Conservation (phyloP, 169 alveolate genomes). For the Cryptosporidium tyzzeri region DNA sequence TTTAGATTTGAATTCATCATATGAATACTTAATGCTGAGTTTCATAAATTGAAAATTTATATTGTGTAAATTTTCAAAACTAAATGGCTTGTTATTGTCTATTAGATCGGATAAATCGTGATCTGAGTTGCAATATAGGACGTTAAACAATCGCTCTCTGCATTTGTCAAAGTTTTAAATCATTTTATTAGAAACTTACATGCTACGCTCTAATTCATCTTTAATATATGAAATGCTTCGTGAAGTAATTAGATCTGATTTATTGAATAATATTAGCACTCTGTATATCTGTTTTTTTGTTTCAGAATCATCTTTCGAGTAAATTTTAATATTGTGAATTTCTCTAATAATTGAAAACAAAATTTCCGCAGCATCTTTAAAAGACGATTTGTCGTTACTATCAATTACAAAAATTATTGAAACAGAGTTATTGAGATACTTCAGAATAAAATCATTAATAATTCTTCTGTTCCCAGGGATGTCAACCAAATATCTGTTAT, state of each 20-base stretch:
- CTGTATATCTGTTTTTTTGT: not conserved
- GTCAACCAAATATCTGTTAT: slow-evolving; percentile 31
- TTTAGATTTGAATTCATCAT: not conserved
- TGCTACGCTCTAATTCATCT: slow-evolving; percentile 61
- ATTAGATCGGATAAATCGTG: not conserved
- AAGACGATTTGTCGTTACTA: slow-evolving; percentile 69
- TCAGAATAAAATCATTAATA: slow-evolving; percentile 27
- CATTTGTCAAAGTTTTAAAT: not conserved
- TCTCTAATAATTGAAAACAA: slow-evolving; percentile 14
- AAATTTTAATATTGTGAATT: not conserved
- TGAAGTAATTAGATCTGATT: slow-evolving; percentile 54
- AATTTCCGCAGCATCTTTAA: slow-evolving; percentile 73
- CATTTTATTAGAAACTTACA: slow-evolving; percentile 47
- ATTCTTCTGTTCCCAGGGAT: slow-evolving; percentile 74
- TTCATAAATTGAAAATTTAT: slow-evolving; percentile 6
- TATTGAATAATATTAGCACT: slow-evolving; percentile 38
- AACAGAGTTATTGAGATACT: slow-evolving; percentile 5
- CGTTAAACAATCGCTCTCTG: slow-evolving; percentile 24
- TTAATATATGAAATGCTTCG: slow-evolving; percentile 34
- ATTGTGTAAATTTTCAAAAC: slow-evolving; percentile 19
- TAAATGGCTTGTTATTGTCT: slow-evolving; percentile 14
- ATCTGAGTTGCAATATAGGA: not conserved
- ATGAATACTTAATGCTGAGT: slow-evolving; percentile 9
- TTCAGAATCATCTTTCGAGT: not conserved
- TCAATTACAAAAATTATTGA: slow-evolving; percentile 61